Base-by-base conservation (phyloP, 129 eudicot genomes). In the Lactuca saligna region DNA sequence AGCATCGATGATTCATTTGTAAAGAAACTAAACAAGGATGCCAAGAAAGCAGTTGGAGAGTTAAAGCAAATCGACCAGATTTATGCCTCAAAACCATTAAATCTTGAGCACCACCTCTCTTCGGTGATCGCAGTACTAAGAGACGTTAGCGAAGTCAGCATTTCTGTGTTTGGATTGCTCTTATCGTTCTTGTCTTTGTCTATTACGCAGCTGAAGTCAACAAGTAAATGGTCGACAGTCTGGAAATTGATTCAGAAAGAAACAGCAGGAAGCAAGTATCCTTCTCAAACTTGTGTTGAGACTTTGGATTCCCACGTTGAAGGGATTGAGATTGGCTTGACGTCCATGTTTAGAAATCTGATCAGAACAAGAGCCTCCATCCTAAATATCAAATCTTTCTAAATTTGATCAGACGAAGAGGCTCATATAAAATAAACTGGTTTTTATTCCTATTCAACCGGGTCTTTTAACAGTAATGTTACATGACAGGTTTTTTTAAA, bases 371-470 rank as follows among this genome's bases (percentile, higher is more conserved):
- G 96, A 66, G 82, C 83, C 12, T 41, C 82, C 7, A 81, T 88
- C 50, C 86, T 88, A 14, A 88, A 85, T 68, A 70, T 88, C 15
- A 54, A 79, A 44, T 65, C 88, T 41, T 60, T 61, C 77, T 76
- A 54, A 71, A 37, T 15, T 37, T 25, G 29, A 25, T 25, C 29
- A 25, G 29, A 25, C 29, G 29, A 25, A 25, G 29, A 25, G 29
- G 2, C 29, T 25, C 29, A 25, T 25, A 25, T 25, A 25, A 25
- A 25, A 25, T 25, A 25, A 25, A 25, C 29, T 1, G 29, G 29
- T 25, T 25, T 25, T 25, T 25, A 25, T 0, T 0, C 29, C 29
- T 25, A 25, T 25, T 0, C 29, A 25, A 25, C 29, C 29, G 29
- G 29, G 29, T 25, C 29, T 25, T 0, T 25, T 25, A 25, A 25